Evolutionary conservation across 805 yeast species (phyloP), one percentile per base, ranked within the genome.

Genomic region (Kodamaea hsintzibuensis): DNA sequence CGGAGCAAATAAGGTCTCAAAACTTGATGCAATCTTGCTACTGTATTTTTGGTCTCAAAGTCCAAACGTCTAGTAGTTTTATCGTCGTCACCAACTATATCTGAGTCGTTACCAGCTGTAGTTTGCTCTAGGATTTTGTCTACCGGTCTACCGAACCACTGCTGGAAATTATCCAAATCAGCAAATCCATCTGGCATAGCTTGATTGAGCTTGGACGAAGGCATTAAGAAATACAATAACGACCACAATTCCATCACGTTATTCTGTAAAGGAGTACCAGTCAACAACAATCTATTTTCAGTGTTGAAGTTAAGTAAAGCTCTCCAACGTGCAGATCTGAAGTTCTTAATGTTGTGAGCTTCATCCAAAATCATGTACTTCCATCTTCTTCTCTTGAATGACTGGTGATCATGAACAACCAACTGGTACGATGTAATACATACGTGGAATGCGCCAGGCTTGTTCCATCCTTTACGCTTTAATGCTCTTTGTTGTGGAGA

Each of bases 141-240:
- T 3, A 95, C 98, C 0, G 99, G 99, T 56, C 86, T 83, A n/a
- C 98, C 97, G 70, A 95, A 95, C 99, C 99, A 95, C 59, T 89
- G 96, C 64, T 95, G 99, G 69, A 95, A 95, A 64, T 95, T 97
- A 59, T 90, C 95, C 55, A 95, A 76, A 63, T 93, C 91, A 1
- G 99, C 98, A 81, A 95, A 95, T 1, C 98, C 99, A 49, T 88
- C 92, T 0, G 97, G 93, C 91, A 90, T 87, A 12, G 87, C 81
- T 58, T 86, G 88, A 47, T 72, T 77, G 1, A 82, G 84, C 52
- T 85, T 85, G 0, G 91, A 78, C 0, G 96, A 88, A 0, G 99
- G 99, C 99, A 95, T 95, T 64, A 95, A 76, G 66, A 95, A 95
- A 68, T 95, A 95, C 19, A 95, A 76, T 62, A 95, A 75, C 0